phyloP scores from a whole-genome alignment of 192 early-diverging fungal genomes.

The Coemansia sp. region DNA sequence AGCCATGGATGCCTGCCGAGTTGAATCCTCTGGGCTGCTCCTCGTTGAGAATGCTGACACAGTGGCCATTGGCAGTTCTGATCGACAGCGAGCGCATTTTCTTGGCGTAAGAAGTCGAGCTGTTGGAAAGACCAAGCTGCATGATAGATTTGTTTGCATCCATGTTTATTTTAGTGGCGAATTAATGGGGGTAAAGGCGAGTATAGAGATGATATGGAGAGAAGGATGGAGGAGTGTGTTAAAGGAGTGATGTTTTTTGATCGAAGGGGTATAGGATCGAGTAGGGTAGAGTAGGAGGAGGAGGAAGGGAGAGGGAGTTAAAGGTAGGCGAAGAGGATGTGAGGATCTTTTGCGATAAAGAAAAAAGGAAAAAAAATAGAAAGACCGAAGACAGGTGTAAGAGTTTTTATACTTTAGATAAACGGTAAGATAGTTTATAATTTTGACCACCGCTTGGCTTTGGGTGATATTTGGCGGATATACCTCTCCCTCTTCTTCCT shows the following conservation, averaged over 20 bases:
- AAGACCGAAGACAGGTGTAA: too few relatives aligned
- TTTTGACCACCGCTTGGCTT: too few relatives aligned
- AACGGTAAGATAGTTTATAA: too few relatives aligned
- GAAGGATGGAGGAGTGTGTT: neutral
- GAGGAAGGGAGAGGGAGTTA: too few relatives aligned
- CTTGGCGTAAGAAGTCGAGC: neutral
- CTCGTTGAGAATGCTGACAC: conserved; percentile 43
- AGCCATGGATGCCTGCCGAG: neutral
- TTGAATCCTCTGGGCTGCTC: conserved; percentile 1
- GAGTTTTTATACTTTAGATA: too few relatives aligned
- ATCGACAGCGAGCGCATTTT: conserved; percentile 34
- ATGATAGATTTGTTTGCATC: neutral
- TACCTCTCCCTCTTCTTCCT: too few relatives aligned
- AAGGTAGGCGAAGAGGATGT: too few relatives aligned
- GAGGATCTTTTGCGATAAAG: too few relatives aligned
- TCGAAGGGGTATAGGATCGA: too few relatives aligned
- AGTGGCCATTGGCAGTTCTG: conserved; percentile 23
- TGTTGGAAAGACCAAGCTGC: neutral
- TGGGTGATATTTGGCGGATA: too few relatives aligned
- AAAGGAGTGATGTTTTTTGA: neutral
- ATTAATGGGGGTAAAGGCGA: neutral
- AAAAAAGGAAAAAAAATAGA: too few relatives aligned
- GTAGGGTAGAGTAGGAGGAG: too few relatives aligned
- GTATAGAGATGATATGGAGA: neutral
- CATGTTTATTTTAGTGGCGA: neutral